Evolutionary conservation across 176 grass and related monocot genomes (phyloP), one percentile per base, ranked within the genome.

Genomic region (Puccinellia tenuiflora): DNA sequence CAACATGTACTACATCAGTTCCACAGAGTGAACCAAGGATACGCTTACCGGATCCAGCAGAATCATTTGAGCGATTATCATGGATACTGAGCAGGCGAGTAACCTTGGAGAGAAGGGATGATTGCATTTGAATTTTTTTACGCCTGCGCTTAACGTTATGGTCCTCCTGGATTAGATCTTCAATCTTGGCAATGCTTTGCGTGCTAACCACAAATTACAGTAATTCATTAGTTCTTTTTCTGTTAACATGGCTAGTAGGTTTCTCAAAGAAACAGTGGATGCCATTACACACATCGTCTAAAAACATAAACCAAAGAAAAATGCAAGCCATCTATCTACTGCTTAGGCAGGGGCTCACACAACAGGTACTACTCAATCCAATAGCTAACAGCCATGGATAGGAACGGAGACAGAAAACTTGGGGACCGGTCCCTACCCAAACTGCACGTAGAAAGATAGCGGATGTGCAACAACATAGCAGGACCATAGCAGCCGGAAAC

Each of bases 41-140:
- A 24, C 50, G n/a, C 33, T 83, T 86, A 91, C 91, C 91, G 62
- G 69, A 77, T 68, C 30, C 84, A 64, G 68, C 45, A 42, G 71
- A 28, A 76, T 85, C 86, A 80, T 75, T 83, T 59, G 87, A 76
- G 68, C 80, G 92, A 75, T 25, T 97, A 50, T 87, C 92, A 78
- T 94, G 90, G 47, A 91, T 77, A 56, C 92, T 87, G 61, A 97
- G 90, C n/a, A 90, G 33, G 52, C 92, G 92, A 56, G 90, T 97
- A 84, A 97, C 85, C 88, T 97, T 97, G 60, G 92, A 97, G 39
- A 94, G 88, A 80, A 97, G 77, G 12, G 88, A 91, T 57, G 94
- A 97, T 76, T 97, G 90, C 73, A 81, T 81, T 75, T 87, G 79
- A 34, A 87, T 75, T 35, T 85, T 89, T 72, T 94, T 92, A 73